Evolutionary conservation across 805 yeast genomes (phyloP).

Genomic region (Scheffersomyces spartinae): DNA sequence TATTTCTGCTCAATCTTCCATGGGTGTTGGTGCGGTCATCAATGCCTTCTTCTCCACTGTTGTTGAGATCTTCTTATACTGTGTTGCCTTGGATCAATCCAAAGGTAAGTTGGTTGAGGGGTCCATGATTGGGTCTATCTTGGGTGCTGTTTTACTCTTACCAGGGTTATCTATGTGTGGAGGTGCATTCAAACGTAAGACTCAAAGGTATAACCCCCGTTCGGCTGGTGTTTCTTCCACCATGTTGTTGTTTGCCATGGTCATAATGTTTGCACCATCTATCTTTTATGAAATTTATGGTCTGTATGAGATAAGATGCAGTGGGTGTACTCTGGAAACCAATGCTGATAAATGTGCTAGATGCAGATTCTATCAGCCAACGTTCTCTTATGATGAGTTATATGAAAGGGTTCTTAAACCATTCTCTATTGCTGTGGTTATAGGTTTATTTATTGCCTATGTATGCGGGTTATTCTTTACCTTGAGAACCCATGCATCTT

Average conservation of each 20-base stretch:
- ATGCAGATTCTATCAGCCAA: constrained; percentile 73
- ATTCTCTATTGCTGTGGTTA: constrained; percentile 68
- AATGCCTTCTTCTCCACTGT: constrained; percentile 95
- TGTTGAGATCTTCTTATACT: constrained; percentile 84
- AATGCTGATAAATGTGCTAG: constrained; percentile 40
- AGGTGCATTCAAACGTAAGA: constrained; percentile 85
- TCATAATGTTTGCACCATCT: constrained; percentile 89
- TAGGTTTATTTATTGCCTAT: constrained; percentile 73
- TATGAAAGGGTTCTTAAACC: constrained; percentile 69
- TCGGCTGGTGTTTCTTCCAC: constrained; percentile 97
- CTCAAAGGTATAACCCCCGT: constrained; percentile 91
- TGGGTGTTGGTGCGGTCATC: constrained; percentile 98
- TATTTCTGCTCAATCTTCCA: constrained; percentile 93
- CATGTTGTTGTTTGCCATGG: constrained; percentile 81
- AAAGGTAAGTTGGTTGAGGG: constrained; percentile 93
- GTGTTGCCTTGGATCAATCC: constrained; percentile 78
- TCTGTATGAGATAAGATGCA: constrained; percentile 66
- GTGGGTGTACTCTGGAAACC: constrained; percentile 30
- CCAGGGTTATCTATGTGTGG: constrained; percentile 98
- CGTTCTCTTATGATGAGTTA: constrained; percentile 55
- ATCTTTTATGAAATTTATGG: constrained; percentile 86
- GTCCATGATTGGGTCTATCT: constrained; percentile 82
- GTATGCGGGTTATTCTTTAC: constrained; percentile 87
- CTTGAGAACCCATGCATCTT: constrained; percentile 88
- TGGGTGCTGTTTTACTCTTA: constrained; percentile 82